A percentile compares a stretch with the other conserved stretches of the same genome.
These are phyloP conservation scores for Fennellomyces sp. DNA, from an alignment of 371 early-diverging fungal species.

Conservation along the genomic window DNA sequence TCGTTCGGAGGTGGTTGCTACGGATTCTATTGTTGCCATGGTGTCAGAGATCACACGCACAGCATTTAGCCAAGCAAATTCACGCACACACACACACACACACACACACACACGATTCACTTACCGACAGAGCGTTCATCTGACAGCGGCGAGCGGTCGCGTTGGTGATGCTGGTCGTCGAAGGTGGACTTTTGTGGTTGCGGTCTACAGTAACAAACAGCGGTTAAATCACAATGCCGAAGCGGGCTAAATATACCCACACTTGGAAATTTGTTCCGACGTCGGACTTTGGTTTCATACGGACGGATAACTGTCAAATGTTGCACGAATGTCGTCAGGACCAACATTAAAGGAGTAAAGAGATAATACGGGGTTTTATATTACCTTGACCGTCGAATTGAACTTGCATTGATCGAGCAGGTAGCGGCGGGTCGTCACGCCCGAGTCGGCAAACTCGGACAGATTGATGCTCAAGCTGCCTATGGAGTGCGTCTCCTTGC, in stretches of 20 bases:
- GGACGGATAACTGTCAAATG: constrained; percentile 43
- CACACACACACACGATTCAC: not conserved
- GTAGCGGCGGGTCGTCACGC: constrained; percentile 39
- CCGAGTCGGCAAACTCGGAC: constrained; percentile 48
- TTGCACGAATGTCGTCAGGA: constrained; percentile 12
- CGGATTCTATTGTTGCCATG: constrained; percentile 1
- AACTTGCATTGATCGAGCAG: constrained; percentile 49
- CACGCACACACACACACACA: not conserved
- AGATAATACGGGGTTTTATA: too few relatives aligned
- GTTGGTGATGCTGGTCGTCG: constrained; percentile 23
- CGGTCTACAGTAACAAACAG: constrained; percentile 20
- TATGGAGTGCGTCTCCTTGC: constrained; percentile 54
- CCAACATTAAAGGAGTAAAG: not conserved
- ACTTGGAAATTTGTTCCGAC: constrained; percentile 35
- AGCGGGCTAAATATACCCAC: constrained; percentile 23
- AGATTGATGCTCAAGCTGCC: constrained; percentile 49
- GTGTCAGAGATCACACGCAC: not conserved
- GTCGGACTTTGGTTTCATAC: constrained; percentile 46
- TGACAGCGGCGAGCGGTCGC: constrained; percentile 3
- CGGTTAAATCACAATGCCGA: constrained; percentile 17
- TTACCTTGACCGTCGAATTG: constrained; percentile 53
- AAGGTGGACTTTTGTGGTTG: constrained; percentile 32
- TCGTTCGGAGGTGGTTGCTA: constrained; percentile 14
- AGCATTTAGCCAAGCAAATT: not conserved
- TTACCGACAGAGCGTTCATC: constrained; percentile 15